A percentile compares a stretch with the other conserved stretches of the same genome.
Conservation (phyloP, 805 yeast genomes). For the Candida namnaoensis region DNA sequence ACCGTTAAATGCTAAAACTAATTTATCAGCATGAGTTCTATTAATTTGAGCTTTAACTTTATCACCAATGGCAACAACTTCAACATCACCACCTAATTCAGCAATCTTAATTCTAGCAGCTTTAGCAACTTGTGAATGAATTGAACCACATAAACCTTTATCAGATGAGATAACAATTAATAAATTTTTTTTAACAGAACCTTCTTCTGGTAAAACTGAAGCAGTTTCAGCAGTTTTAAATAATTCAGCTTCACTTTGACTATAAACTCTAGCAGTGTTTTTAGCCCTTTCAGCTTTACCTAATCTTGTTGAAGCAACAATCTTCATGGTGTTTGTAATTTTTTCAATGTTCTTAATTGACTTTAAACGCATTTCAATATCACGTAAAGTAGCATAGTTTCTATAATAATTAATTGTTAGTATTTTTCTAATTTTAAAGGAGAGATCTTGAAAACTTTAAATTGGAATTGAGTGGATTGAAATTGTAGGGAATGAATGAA, state of each 20-base stretch:
- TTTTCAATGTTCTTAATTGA: constrained; percentile 98
- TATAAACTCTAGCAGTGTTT: constrained; percentile 79
- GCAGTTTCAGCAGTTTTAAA: constrained; percentile 76
- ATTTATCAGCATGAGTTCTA: constrained; percentile 66
- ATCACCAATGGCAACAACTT: constrained; percentile 88
- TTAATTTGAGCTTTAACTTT: constrained; percentile 82
- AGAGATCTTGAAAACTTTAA: too few species aligned
- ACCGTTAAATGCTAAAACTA: constrained; percentile 78
- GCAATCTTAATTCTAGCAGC: constrained; percentile 64
- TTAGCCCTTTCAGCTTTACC: constrained; percentile 94
- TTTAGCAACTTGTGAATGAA: constrained; percentile 92
- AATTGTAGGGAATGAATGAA: too few species aligned
- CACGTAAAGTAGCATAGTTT: constrained; percentile 97
- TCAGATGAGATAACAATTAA: constrained; percentile 89
- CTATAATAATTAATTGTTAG: constrained; percentile 26
- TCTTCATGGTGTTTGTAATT: constrained; percentile 99
- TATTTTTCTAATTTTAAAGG: neutral
- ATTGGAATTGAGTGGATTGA: too few species aligned
- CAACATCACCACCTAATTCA: constrained; percentile 53
- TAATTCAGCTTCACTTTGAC: constrained; percentile 71
- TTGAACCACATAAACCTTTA: constrained; percentile 98
- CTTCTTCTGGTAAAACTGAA: constrained; percentile 33
- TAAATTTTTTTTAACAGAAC: constrained; percentile 50
- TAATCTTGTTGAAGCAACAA: constrained; percentile 97
- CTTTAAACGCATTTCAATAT: constrained; percentile 95